phyloP scores from a whole-genome alignment of 2,329 filamentous ascomycete genomes.

The Sclerotinia subarctica region DNA sequence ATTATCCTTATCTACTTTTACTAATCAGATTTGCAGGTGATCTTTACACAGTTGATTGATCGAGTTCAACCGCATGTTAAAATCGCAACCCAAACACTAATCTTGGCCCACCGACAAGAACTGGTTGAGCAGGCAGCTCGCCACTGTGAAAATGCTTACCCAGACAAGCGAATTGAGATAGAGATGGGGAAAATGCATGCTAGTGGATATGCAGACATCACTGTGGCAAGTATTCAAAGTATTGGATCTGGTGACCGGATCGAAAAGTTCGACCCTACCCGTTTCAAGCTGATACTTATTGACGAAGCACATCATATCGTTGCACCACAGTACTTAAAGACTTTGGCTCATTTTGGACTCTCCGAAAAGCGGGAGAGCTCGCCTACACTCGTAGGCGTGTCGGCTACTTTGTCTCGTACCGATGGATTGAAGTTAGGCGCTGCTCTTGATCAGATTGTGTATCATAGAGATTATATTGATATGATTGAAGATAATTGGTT shows the following conservation, averaged over 20 bases:
- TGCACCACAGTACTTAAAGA: slow-evolving; percentile 71
- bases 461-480: slow-evolving; percentile 80
- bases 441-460: slow-evolving; percentile 93
- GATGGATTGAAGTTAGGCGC: slow-evolving; percentile 79
- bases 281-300: slow-evolving; percentile 87
- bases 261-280: slow-evolving; percentile 72
- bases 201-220: slow-evolving; percentile 82
- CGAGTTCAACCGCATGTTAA: slow-evolving; percentile 59
- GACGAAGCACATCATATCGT: slow-evolving; percentile 98
- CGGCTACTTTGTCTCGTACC: slow-evolving; percentile 73
- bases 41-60: slow-evolving; percentile 93
- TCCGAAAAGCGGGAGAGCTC: slow-evolving; percentile 47
- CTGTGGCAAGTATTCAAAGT: slow-evolving; percentile 84
- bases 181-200: slow-evolving; percentile 83
- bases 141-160: slow-evolving; percentile 80
- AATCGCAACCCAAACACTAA: slow-evolving; percentile 72
- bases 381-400: slow-evolving; percentile 81
- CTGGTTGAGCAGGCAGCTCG: slow-evolving; percentile 89
- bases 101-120: slow-evolving; percentile 88
- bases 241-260: slow-evolving; percentile 74
- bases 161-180: slow-evolving; percentile 75
- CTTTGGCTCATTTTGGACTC: slow-evolving; percentile 76
- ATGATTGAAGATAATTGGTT: slow-evolving; percentile 92
- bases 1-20: neutral
- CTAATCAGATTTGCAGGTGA: slow-evolving; percentile 55